Conservation (phyloP, 83 land plant genomes). For the Larix sibirica region DNA sequence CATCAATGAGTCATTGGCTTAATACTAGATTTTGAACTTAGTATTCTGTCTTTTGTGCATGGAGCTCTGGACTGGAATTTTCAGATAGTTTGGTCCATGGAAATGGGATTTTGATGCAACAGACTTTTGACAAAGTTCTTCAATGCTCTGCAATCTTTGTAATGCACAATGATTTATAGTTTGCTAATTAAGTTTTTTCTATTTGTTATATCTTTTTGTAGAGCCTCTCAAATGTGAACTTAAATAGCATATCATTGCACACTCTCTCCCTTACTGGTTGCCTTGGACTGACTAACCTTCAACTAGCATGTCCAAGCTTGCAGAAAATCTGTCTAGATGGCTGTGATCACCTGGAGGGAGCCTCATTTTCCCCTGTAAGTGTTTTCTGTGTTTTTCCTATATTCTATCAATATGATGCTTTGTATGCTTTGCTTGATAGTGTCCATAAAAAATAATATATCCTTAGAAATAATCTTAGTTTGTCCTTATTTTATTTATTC, state of each 20-base stretch:
- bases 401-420: not conserved
- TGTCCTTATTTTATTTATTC: too few species aligned
- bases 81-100: not conserved
- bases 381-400: not conserved
- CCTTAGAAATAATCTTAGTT: too few species aligned
- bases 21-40: too few species aligned
- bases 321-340: conserved; percentile 47
- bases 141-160: not conserved
- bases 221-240: conserved; percentile 38
- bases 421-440: not conserved
- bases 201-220: conserved; percentile 24
- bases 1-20: too few species aligned
- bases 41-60: not conserved
- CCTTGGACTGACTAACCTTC: conserved; percentile 30
- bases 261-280: conserved; percentile 47
- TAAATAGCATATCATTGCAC: conserved; percentile 33
- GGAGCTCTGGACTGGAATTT: not conserved
- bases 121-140: not conserved
- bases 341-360: conserved; percentile 40
- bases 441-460: not conserved
- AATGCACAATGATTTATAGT: not conserved
- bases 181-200: conserved; percentile 3
- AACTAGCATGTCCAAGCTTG: conserved; percentile 37
- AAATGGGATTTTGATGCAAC: not conserved
- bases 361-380: conserved; percentile 44